Evolutionary conservation across 2,329 filamentous ascomycete genomes (phyloP), one percentile per base, ranked within the genome.

Genomic region (Pleurostoma richardsiae): DNA sequence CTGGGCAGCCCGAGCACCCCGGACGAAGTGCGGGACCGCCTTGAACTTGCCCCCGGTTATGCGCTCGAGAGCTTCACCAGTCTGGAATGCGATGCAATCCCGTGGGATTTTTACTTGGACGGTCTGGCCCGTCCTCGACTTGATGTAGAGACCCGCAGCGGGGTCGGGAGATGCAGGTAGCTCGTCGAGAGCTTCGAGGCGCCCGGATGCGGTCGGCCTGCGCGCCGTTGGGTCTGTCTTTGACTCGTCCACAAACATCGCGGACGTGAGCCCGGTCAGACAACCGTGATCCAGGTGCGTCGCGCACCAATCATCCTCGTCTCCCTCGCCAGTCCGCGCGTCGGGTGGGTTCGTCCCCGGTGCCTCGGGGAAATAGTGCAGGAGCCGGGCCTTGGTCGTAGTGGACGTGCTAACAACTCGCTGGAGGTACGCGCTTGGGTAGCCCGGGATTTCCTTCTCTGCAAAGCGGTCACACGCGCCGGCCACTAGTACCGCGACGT

Each of bases 41-140:
- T 86, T 89, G 73, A 99, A 96, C 59, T 81, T 83, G 7, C 94
- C 94, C n/a, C 79, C 74, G 0, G 92, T 97, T 62, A 99, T 96
- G 48, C 89, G 76, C 68, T 97, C 86, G 43, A 99, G 73, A 1
- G 92, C 86, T 69, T 96, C 90, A 3, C 92, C 94, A 0, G 92
- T 99, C 73, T 99, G 92, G 64, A 99, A 99, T 1, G 89, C 94
- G 43, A 99, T 85, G 65, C 90, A 94, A 62, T 95, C 90, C 39
- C 84, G 78, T 2, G 92, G 94, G 54, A 99, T 96, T 61, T 85
- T 83, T 56, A 97, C 90, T 67, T 97, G 94, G n/a, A 91, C 86
- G 2, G 88, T 85, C 49, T 85, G 74, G 3, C 89, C 90, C 0
- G 83, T 81, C 40, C 94, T 85, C 30, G 90, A 92, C 64, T 87